phyloP scores from a whole-genome alignment of 1,284 basidiomycete genomes.

The Schizopora paradoxa region DNA sequence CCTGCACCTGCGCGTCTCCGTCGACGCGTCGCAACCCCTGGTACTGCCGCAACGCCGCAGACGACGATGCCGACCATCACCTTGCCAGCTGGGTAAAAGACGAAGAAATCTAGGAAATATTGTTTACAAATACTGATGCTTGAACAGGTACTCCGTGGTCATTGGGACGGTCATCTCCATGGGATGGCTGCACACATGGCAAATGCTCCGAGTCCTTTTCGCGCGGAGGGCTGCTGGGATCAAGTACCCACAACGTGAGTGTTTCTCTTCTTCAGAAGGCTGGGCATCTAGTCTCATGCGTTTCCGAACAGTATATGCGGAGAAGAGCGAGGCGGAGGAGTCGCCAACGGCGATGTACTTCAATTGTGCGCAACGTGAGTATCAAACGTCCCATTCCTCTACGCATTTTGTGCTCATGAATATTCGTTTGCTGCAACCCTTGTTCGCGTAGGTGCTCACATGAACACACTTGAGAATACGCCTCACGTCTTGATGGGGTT shows the following conservation, averaged over 20 bases:
- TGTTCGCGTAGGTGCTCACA: conserved; percentile 60
- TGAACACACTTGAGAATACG: conserved; percentile 64
- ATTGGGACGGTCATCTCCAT: too few relatives aligned
- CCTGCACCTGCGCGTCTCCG: too few relatives aligned
- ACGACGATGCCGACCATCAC: too few relatives aligned
- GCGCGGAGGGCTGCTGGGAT: conserved; percentile 53
- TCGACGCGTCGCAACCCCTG: too few relatives aligned
- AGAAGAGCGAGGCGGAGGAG: conserved; percentile 38
- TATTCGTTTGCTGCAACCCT: conserved; percentile 13
- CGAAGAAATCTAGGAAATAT: too few relatives aligned
- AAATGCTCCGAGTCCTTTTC: conserved; percentile 40
- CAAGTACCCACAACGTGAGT: conserved; percentile 56
- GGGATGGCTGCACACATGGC: conserved; percentile 49
- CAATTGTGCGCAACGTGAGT: conserved; percentile 55
- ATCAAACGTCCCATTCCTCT: too few relatives aligned
- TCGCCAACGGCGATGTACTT: conserved; percentile 35
- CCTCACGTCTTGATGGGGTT: conserved; percentile 43
- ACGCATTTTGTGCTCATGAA: conserved; percentile 2
- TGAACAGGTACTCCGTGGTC: too few relatives aligned
- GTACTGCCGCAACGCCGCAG: too few relatives aligned
- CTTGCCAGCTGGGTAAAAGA: too few relatives aligned
- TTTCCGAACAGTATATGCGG: conserved; percentile 44
- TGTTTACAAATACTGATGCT: too few relatives aligned
- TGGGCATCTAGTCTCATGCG: not conserved
- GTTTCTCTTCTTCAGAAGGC: not conserved